Evolutionary conservation across 2,329 filamentous ascomycete species (phyloP), one percentile per base, ranked within the genome.

Genomic region (Penicillium aurantiogriseum): DNA sequence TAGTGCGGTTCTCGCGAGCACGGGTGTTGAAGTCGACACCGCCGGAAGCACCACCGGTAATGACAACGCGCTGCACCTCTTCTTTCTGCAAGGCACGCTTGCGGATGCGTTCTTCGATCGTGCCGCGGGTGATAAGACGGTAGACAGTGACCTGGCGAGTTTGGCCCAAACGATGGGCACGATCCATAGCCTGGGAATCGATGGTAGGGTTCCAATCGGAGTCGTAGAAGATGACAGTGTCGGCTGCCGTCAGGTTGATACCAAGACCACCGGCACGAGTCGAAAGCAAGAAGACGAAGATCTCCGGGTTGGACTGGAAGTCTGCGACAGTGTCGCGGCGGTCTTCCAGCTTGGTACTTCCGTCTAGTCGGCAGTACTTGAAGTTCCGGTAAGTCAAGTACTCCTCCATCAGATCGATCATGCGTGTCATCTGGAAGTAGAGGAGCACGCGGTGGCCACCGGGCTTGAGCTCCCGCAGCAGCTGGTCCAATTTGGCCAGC

Each of bases 401-500:
- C 77, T 99, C 94, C 75, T 99, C 94, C 90, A 97, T 97, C 59
- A 99, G 81, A 74, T 99, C 93, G 71, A 99, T 97, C 94, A 99
- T 99, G 71, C 91, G 90, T 4, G 94, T 99, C 94, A 99, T 99
- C 81, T 99, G 94, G 90, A 99, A 99, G 82, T 99, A 99, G 21
- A 99, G 81, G 53, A 99, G 81, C 23, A 99, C 94, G 70, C 94
- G 92, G 68, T 99, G 94, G 36, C 90, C 90, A 62, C 89, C 90
- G 61, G 91, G 89, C 82, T 97, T 99, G 69, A 99, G 87, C 74
- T 92, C 85, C 72, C 90, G 90, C 15, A 99, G 83, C 19, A 99
- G 81, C 64, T 90, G 83, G 72, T 99, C 94, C 50, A 99, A 81
- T 71, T 92, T 91, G 46, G 92, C 92, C 59, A 99, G 85, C 79